Conservation (phyloP, 768 basidiomycete genomes). For the Boletellus emodensis region DNA sequence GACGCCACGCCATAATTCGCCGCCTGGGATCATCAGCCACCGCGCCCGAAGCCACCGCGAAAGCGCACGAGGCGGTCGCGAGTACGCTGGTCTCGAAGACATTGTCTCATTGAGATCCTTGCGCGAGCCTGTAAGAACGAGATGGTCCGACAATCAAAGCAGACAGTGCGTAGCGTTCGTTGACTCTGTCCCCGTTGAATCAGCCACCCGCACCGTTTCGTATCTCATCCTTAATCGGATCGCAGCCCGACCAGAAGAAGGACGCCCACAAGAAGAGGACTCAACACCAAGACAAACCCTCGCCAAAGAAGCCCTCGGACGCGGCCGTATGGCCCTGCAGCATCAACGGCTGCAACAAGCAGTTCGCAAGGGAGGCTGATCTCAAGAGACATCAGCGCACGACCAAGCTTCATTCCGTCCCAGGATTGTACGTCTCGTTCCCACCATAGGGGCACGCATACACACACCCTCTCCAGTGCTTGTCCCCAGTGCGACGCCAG, state of each 20-base stretch:
- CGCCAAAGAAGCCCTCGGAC: constrained; percentile 46
- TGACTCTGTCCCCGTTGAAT: constrained; percentile 16
- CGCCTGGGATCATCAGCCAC: constrained; percentile 28
- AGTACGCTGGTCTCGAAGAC: neutral
- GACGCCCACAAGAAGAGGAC: constrained; percentile 39
- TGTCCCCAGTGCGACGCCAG: constrained; percentile 80
- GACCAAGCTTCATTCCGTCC: constrained; percentile 70
- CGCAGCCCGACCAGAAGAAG: constrained; percentile 40
- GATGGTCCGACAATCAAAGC: constrained; percentile 33
- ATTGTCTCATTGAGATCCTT: constrained; percentile 14
- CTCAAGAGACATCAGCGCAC: constrained; percentile 79
- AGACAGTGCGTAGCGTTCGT: constrained; percentile 30
- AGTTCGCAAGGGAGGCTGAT: constrained; percentile 80
- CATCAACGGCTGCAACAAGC: constrained; percentile 77
- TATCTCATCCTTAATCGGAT: constrained; percentile 3
- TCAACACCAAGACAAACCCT: constrained; percentile 40
- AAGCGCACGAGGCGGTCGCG: constrained; percentile 8
- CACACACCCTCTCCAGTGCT: constrained; percentile 39
- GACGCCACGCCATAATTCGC: constrained; percentile 26
- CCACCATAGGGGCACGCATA: constrained; percentile 14
- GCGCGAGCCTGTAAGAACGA: constrained; percentile 14
- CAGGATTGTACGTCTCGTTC: constrained; percentile 55
- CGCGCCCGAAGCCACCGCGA: constrained; percentile 16
- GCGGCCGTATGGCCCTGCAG: constrained; percentile 73
- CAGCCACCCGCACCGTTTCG: constrained; percentile 13